Base-by-base conservation (phyloP, 1,284 basidiomycete genomes). In the Sporisorium exsertum region DNA sequence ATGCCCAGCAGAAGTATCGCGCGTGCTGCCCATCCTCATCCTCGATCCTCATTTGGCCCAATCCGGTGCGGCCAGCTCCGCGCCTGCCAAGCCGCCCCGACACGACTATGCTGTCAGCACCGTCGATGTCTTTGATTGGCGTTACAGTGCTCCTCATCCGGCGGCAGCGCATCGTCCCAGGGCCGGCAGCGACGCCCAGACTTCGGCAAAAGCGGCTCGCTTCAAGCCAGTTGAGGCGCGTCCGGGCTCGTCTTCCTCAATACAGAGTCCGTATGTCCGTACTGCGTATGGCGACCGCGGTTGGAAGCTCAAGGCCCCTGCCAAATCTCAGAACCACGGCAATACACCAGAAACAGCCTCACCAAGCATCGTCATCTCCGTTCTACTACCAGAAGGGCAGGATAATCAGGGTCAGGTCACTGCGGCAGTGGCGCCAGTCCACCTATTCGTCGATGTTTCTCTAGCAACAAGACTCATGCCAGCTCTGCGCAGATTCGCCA, bases 391-490 rank as follows among this genome's bases (percentile, higher is more conserved):
- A 22, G 24, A 16, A 22, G 18, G 16, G 5, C 18, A 46, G 18
- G 22, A 33, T 2, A 33, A 51, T n/a, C 67, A 57, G 43, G 57
- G 67, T 2, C 46, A 18, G 8, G 29, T 75, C 33, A 42, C 18
- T 2, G 65, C 42, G 9, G 24, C 24, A 4, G 40, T 79, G 0
- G 74, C 72, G 12, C 77, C 79, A 2, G 46, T 81, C 0, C 80
- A 82, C 46, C 32, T 72, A 18, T 81, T 82, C 40, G 50, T 73
- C 8, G 80, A 82, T 42, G 42, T 71, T 8, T 81, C 80, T 3
- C 51, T 78, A 7, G 64, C 64, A 9, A 72, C 76, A 22, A 58
- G 80, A 8, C 43, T 74, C 9, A 58, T 74, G 47, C 80, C 77
- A 15, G 63, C 67, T 47, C 33, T 75, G 50, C 69, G 63, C 47